Base-by-base conservation (phyloP, 345 rosid species). In the Eucalyptus victrix region DNA sequence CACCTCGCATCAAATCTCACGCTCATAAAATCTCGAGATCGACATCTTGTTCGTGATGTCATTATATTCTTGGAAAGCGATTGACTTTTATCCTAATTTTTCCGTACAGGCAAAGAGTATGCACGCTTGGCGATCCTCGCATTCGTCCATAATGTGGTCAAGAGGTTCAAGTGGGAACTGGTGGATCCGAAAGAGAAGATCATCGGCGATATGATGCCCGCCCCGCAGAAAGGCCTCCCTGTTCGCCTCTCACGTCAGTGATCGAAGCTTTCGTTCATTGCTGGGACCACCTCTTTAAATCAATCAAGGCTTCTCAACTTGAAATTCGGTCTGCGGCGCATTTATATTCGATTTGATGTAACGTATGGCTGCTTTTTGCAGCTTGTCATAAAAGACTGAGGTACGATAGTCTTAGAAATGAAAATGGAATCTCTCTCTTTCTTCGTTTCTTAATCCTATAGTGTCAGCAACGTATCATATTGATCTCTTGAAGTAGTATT, bases 21-120 rank as follows among this genome's bases (percentile, higher is more conserved):
- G 6, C 81, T 34, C 21, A 21, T 34, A 72, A 34, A 18, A 18
- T 34, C 26, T 19, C 14, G 81, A 69, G 26, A 69, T 69, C 44
- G 13, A 37, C 14, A 10, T 69, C 37, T 69, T 34, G 13, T 34
- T 69, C 13, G 12, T 6, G 34, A 30, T n/a, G 8, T n/a, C 37
- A 15, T n/a, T n/a, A 16, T 32, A 21, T 76, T 37, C 28, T 40
- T 40, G 16, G 12, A 76, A 72, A 34, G 81, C 26, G 40, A 76
- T 76, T 40, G 16, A 40, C 85, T 76, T 21, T 6, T 30, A 11
- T 40, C 47, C 28, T 3, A 37, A 37, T 40, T 40, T 23, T 19
- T 40, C 28, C 90, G 93, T 49, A 93, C 95, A 10, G 94, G 95
- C n/a, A 94, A 93, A 86, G 95, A 94, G 87, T 93, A 94, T 85